A percentile compares a stretch with the other conserved stretches of the same genome.
Conservation (phyloP, 805 yeast genomes). For the Metschnikowia rubicola region DNA sequence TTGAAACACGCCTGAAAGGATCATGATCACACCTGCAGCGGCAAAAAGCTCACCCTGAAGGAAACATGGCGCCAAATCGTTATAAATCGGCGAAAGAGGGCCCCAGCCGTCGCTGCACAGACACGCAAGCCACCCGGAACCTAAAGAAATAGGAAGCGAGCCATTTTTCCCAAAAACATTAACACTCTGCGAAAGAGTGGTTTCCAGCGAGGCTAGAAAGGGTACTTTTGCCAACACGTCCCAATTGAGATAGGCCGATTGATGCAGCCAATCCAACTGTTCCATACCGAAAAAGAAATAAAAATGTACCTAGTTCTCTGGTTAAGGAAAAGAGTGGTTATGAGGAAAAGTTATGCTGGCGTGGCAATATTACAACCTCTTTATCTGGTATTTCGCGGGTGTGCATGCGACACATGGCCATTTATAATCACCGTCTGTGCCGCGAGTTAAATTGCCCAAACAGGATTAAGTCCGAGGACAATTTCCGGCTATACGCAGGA, state of each 20-base stretch:
- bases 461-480: background rate
- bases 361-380: background rate
- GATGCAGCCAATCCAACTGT: slow-evolving; percentile 16
- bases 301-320: background rate
- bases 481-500: too few species aligned
- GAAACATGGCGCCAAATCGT: slow-evolving; percentile 61
- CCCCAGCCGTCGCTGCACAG: slow-evolving; percentile 44
- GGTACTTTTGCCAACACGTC: slow-evolving; percentile 15
- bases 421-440: background rate
- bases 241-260: slow-evolving; percentile 13
- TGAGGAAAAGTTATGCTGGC: background rate
- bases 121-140: slow-evolving; percentile 29
- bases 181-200: background rate
- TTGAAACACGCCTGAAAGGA: slow-evolving; percentile 41
- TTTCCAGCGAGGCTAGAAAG: slow-evolving; percentile 6
- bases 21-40: slow-evolving; percentile 38
- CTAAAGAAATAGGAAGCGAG: background rate
- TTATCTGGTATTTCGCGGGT: background rate
- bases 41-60: slow-evolving; percentile 50
- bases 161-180: background rate
- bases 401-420: background rate
- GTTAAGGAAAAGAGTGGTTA: background rate
- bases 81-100: slow-evolving; percentile 36
- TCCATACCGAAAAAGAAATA: slow-evolving; percentile 10
- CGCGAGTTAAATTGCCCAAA: background rate